Percentiles rank a stretch among this genome's conserved stretches.
phyloP scores from a whole-genome alignment of 768 basidiomycete species.

The Mycena vitilis region DNA sequence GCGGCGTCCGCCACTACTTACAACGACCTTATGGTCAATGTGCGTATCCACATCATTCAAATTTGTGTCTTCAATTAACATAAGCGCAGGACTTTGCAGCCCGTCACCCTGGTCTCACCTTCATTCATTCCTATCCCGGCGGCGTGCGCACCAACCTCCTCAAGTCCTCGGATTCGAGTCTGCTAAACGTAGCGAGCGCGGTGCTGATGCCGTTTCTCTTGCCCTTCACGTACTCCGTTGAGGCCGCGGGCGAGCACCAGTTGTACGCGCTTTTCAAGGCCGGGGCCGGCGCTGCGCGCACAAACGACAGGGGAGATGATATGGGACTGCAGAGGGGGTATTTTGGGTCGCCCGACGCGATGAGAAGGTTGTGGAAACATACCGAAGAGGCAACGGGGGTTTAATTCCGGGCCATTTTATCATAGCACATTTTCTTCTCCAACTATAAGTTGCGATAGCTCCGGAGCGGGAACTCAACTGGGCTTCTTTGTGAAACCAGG shows the following conservation, averaged over 20 bases:
- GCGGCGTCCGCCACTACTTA: constrained; percentile 32
- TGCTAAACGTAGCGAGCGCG: background rate
- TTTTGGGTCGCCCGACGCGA: constrained; percentile 12
- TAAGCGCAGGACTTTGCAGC: constrained; percentile 36
- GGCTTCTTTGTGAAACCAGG: too few relatives aligned
- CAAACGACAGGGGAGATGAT: constrained; percentile 1
- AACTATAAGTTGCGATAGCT: too few relatives aligned
- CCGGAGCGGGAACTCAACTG: too few relatives aligned
- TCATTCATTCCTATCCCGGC: constrained; percentile 49
- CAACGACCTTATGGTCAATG: constrained; percentile 48
- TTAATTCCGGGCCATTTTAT: background rate
- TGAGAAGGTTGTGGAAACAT: constrained; percentile 14
- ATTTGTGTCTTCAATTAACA: background rate
- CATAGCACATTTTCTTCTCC: too few relatives aligned
- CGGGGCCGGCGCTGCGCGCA: constrained; percentile 1
- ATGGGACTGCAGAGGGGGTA: background rate
- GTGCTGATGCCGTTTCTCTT: background rate
- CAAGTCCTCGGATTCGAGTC: background rate
- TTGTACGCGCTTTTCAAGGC: background rate
- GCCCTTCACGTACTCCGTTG: background rate
- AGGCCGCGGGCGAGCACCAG: constrained; percentile 34
- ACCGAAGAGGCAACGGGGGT: constrained; percentile 13
- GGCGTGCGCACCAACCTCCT: background rate
- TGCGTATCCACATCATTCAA: constrained; percentile 13
- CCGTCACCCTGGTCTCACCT: constrained; percentile 44